Percentiles rank a stretch among this genome's conserved stretches.
phyloP scores from a whole-genome alignment of 2,329 filamentous ascomycete genomes.

The Ophiocordyceps camponoti-floridani region DNA sequence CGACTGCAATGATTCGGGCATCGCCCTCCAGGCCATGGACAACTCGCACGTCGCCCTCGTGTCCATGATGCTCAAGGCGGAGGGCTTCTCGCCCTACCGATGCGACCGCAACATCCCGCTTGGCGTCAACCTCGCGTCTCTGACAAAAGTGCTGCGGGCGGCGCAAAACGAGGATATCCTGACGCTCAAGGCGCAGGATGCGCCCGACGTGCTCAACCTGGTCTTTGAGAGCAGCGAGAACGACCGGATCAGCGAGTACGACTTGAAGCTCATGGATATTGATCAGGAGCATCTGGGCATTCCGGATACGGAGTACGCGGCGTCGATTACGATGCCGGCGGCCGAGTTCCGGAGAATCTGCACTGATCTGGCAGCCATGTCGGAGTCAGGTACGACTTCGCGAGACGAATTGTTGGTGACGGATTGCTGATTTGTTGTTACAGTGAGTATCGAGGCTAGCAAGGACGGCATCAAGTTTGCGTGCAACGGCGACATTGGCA shows the following conservation, averaged over 20 bases:
- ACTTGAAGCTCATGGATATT: slow-evolving; percentile 99
- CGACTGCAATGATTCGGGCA: slow-evolving; percentile 99
- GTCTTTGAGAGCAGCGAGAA: slow-evolving; percentile 80
- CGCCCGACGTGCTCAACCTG: slow-evolving; percentile 87
- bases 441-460: slow-evolving; percentile 86
- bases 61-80: slow-evolving; percentile 95
- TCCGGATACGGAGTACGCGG: slow-evolving; percentile 94
- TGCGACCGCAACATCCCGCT: slow-evolving; percentile 98
- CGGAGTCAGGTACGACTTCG: slow-evolving; percentile 64
- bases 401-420: background rate
- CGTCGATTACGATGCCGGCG: slow-evolving; percentile 77
- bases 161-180: slow-evolving; percentile 89
- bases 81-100: slow-evolving; percentile 85
- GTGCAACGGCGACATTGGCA: slow-evolving; percentile 88
- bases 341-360: slow-evolving; percentile 89
- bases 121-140: slow-evolving; percentile 87
- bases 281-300: slow-evolving; percentile 99
- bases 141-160: slow-evolving; percentile 92
- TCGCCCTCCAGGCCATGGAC: slow-evolving; percentile 98
- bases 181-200: slow-evolving; percentile 93
- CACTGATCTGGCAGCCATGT: slow-evolving; percentile 77
- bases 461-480: slow-evolving; percentile 97
- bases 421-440: background rate
- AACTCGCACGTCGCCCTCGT: slow-evolving; percentile 98
- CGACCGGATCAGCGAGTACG: slow-evolving; percentile 94